Base-by-base conservation (phyloP, 345 rosid genomes). In the Dipteronia sinensis region DNA sequence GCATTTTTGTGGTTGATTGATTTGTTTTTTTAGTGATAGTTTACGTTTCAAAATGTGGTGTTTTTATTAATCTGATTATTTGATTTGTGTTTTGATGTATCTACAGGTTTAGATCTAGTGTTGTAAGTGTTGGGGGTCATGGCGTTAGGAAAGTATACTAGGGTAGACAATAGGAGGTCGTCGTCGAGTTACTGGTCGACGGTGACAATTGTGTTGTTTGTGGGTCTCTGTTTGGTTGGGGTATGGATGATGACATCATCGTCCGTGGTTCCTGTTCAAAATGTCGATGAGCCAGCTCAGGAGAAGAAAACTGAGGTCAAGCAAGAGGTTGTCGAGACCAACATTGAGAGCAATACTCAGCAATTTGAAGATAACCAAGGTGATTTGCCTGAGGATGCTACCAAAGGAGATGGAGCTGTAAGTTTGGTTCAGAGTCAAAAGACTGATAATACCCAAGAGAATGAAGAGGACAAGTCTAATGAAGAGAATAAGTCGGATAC, bases 191-290 rank as follows among this genome's bases (percentile, higher is more conserved):
- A 91, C 83, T 95, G 99, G 79, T 92, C 98, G 6, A 90, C 93
- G 0, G 93, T 95, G 86, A 88, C 95, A 0, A 82, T 93, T 66
- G 90, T 87, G 61, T 94, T 89, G 65, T 94, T 96, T 67, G 97
- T 96, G 84, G 98, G 91, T 40, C 84, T 96, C 20, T 96, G 98
- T 81, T 87, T 96, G 85, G 93, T 94, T 53, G 99, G 98, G 71
- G 86, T 90, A 46, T 96, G 99, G 99, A 96, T 96, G 97, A 86
- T 94, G 93, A 92, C 95, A 7, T 94, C 98, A 0, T 93, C 98
- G 1, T 88, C 95, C 8, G 83, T 86, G 20, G 91, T 85, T 69
- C 95, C 99, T 0, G 88, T 83, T 63, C 89, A 86, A 80, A 89
- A 71, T 76, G 87, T 86, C 20, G 94, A 92, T 53, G 91, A 77